Evolutionary conservation across 192 early-diverging fungal genomes (phyloP).

Genomic region (Backusella parvicylindrica): DNA sequence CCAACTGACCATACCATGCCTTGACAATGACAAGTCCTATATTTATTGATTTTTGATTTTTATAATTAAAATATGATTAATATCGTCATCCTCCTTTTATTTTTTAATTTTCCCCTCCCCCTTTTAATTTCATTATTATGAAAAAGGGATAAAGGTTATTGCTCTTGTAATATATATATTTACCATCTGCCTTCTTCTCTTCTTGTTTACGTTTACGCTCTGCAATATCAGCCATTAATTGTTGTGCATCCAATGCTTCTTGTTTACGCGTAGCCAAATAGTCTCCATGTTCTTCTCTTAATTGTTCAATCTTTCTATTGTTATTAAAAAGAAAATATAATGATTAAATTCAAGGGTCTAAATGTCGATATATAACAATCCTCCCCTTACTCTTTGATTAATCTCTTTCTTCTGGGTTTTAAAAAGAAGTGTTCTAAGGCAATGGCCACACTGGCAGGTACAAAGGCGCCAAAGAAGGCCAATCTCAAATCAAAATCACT

Average conservation of each 20-base stretch:
- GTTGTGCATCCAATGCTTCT: constrained; percentile 77
- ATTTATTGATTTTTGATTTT: too few species aligned
- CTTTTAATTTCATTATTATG: background rate
- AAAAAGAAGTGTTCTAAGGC: constrained; percentile 57
- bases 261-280: constrained; percentile 62
- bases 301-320: constrained; percentile 46
- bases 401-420: constrained; percentile 54
- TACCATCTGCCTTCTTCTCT: constrained; percentile 50
- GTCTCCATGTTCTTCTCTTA: constrained; percentile 62
- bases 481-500: constrained; percentile 51
- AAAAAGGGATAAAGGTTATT: background rate
- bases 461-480: constrained; percentile 45
- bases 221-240: constrained; percentile 65
- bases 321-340: constrained; percentile 12
- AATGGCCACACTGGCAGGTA: constrained; percentile 52
- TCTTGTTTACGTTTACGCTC: constrained; percentile 66
- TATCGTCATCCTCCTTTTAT: background rate
- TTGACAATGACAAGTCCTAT: constrained; percentile 75
- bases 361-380: background rate
- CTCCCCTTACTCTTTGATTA: constrained; percentile 40
- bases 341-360: background rate
- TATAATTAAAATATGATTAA: background rate
- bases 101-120: background rate
- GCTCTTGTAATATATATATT: constrained; percentile 11
- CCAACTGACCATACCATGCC: constrained; percentile 87